Evolutionary conservation across 2,329 filamentous ascomycete genomes (phyloP), one percentile per base, ranked within the genome.

Genomic region (Fusarium denticulatum): DNA sequence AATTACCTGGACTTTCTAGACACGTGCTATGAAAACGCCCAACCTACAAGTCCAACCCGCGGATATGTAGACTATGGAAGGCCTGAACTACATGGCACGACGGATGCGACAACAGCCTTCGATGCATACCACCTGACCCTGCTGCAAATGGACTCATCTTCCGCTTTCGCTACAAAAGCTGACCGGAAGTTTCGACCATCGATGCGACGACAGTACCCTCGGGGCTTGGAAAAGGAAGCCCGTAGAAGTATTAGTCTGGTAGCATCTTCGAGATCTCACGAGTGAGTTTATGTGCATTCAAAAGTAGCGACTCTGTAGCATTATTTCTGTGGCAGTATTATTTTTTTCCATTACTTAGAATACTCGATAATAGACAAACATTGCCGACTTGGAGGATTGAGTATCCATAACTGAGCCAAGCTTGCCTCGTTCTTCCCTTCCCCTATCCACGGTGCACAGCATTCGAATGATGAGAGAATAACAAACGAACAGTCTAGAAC

Each of bases 141-240:
- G 12, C 28, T 66, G 20, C 63, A 65, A 20, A 66, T 66, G 5
- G 16, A 65, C 14, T 12, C n/a, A 3, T n/a, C 26, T 3, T 40
- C 36, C 0, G 5, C 14, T 30, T 28, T n/a, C 15, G 6, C 7
- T 7, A 49, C 7, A 56, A 24, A 3, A 4, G 9, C 3, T 13
- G 18, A 12, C 4, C 4, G 43, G 10, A 57, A 20, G 3, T 65
- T 64, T 2, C 46, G n/a, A 4, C 60, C 63, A 6, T 40, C 39
- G 4, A 28, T 66, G 7, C 34, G 63, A 13, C 16, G 63, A n/a
- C 28, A n/a, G 0, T 57, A 30, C 32, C 63, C 63, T 2, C 6
- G 60, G 5, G 60, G 40, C 1, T 9, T 66, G 36, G 63, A 66
- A 20, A 50, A 66, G 32, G 47, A 66, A 39, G 47, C 47, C 4